A percentile compares a stretch with the other conserved stretches of the same genome.
phyloP scores from a whole-genome alignment of 139 green algal genomes.

The Gonium pectorale region DNA sequence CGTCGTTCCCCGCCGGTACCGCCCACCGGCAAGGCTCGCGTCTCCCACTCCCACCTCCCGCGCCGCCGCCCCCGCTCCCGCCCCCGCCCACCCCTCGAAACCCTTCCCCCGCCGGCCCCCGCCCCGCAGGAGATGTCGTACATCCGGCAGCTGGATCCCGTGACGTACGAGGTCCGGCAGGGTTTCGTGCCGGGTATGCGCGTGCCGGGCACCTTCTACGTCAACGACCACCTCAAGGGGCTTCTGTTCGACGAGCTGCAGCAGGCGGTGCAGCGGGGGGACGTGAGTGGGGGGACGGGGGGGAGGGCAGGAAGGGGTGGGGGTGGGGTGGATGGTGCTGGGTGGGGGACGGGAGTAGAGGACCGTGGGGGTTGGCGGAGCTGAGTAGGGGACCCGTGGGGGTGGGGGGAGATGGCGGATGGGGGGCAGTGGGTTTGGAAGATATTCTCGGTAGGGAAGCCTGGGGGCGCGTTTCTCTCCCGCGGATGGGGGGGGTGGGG shows the following conservation, averaged over 20 bases:
- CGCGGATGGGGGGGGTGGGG: too few relatives aligned
- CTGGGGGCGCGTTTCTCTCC: too few relatives aligned
- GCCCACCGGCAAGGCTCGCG: neutral
- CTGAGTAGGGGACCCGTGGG: too few relatives aligned
- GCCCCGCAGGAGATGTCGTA: slow-evolving; percentile 47
- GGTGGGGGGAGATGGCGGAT: too few relatives aligned
- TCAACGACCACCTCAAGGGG: slow-evolving; percentile 79
- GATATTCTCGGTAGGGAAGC: too few relatives aligned
- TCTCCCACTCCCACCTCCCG: neutral
- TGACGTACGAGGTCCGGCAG: slow-evolving; percentile 58
- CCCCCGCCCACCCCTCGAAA: neutral
- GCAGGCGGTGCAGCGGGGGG: slow-evolving; percentile 39
- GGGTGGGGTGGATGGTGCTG: too few relatives aligned
- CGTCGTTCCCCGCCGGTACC: neutral
- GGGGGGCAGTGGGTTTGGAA: too few relatives aligned
- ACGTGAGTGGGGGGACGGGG: slow-evolving; percentile 31
- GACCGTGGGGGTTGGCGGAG: too few relatives aligned
- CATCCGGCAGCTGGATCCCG: slow-evolving; percentile 52
- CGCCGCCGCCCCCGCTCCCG: neutral
- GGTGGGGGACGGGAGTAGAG: too few relatives aligned
- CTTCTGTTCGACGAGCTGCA: slow-evolving; percentile 90
- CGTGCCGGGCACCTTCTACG: slow-evolving; percentile 87
- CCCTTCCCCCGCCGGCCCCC: neutral
- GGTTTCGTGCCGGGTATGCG: slow-evolving; percentile 90
- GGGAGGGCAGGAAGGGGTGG: neutral